Evolutionary conservation across 176 grass and related monocot genomes (phyloP).

Genomic region (Rhynchospora breviuscula): DNA sequence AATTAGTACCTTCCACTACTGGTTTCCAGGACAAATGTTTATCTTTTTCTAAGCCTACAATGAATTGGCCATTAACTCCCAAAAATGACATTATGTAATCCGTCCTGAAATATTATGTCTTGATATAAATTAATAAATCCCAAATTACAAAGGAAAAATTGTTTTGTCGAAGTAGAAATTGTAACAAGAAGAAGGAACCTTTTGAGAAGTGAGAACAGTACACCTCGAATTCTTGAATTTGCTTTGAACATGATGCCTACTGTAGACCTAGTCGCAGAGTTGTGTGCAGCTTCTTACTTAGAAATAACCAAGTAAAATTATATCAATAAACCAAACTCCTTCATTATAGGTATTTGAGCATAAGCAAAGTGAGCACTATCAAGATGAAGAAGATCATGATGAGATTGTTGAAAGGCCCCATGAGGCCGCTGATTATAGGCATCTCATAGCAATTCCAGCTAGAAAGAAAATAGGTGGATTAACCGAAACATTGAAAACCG

Average conservation of each 20-base stretch:
- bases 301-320: neutral
- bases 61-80: neutral
- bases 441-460: slow-evolving; percentile 56
- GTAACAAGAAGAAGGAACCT: neutral
- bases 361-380: slow-evolving; percentile 18
- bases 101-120: neutral
- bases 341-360: slow-evolving; percentile 19
- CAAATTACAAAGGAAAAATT: neutral
- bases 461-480: slow-evolving; percentile 57
- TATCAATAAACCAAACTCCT: neutral
- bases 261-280: neutral
- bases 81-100: neutral
- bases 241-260: neutral
- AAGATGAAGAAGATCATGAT: slow-evolving; percentile 38
- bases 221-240: neutral
- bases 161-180: neutral
- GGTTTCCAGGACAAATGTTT: neutral
- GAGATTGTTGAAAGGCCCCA: slow-evolving; percentile 33
- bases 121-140: neutral
- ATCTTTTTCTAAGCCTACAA: neutral
- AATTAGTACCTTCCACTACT: neutral
- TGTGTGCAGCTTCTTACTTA: neutral
- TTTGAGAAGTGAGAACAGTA: neutral
- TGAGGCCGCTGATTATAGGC: slow-evolving; percentile 37
- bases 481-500: slow-evolving; percentile 39